Evolutionary conservation across 2,329 filamentous ascomycete genomes (phyloP).

Genomic region (Penicillium occitanis): DNA sequence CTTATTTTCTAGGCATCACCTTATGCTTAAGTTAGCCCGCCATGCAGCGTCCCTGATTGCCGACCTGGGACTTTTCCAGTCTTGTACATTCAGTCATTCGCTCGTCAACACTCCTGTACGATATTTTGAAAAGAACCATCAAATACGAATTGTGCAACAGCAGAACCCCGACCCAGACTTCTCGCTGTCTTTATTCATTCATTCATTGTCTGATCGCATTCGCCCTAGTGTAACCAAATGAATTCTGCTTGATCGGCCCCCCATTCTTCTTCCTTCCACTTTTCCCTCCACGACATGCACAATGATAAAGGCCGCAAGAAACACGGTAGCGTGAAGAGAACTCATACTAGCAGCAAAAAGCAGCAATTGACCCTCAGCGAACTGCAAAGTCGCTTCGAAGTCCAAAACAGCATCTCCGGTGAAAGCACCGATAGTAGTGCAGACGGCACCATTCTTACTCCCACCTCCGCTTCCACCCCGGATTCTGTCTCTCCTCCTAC

Average conservation of each 20-base stretch:
- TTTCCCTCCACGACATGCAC: slow-evolving; percentile 22
- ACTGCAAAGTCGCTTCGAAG: slow-evolving; percentile 27
- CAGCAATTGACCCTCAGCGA: slow-evolving; percentile 30
- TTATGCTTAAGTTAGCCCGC: not conserved
- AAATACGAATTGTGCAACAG: not conserved
- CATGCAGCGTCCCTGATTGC: slow-evolving; percentile 3
- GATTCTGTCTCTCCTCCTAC: not conserved
- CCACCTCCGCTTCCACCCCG: slow-evolving; percentile 29
- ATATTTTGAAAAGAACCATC: not conserved
- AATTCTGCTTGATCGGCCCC: not conserved
- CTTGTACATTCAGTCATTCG: not conserved
- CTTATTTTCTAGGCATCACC: not conserved
- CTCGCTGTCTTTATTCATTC: not conserved
- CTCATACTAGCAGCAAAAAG: slow-evolving; percentile 26
- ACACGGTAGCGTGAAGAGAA: slow-evolving; percentile 32
- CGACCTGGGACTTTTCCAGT: not conserved
- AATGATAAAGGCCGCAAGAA: slow-evolving; percentile 30
- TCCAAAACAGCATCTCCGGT: slow-evolving; percentile 24
- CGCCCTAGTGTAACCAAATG: slow-evolving; percentile 8
- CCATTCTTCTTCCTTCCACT: not conserved
- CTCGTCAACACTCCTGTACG: not conserved
- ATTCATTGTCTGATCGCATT: not conserved
- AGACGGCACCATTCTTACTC: slow-evolving; percentile 32
- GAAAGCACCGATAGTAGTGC: slow-evolving; percentile 31
- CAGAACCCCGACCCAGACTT: not conserved